Evolutionary conservation across 306 rosid species (phyloP).

Genomic region (Quercus ilex): DNA sequence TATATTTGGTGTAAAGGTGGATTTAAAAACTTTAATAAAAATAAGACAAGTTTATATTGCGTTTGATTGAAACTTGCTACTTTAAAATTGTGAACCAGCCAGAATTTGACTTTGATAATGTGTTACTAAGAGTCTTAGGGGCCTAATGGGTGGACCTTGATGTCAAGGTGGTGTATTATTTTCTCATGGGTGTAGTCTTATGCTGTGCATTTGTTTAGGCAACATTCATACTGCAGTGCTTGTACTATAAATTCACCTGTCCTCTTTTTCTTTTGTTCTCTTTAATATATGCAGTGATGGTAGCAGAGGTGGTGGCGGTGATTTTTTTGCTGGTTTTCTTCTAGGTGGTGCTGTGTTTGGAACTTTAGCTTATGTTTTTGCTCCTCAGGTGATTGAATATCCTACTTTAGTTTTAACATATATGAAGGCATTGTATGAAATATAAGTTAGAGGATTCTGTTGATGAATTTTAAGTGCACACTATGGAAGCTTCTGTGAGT

Average conservation of each 20-base stretch:
- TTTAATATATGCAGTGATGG: slow-evolving; percentile 46
- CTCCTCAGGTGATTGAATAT: slow-evolving; percentile 81
- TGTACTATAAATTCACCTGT: not conserved
- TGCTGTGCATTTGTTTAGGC: not conserved
- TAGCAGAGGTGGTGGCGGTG: slow-evolving; percentile 68
- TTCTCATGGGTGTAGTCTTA: not conserved
- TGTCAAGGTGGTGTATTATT: not conserved
- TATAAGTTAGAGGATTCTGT: not conserved
- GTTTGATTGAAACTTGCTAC: not conserved
- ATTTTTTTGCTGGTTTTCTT: slow-evolving; percentile 81
- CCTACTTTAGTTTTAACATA: slow-evolving; percentile 4
- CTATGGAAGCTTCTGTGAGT: not conserved
- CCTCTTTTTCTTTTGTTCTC: slow-evolving; percentile 9
- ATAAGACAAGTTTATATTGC: not conserved
- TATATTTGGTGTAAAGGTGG: not conserved
- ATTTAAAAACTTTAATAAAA: not conserved
- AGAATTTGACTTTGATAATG: no score
- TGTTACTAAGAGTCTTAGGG: not conserved
- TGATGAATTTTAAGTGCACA: not conserved
- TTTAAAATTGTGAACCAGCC: not conserved
- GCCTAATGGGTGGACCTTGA: not conserved
- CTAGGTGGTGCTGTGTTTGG: slow-evolving; percentile 92
- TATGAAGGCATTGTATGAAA: slow-evolving; percentile 7
- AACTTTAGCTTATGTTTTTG: slow-evolving; percentile 75
- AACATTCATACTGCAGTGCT: not conserved